A percentile compares a stretch with the other conserved stretches of the same genome.
Evolutionary conservation across 1,284 basidiomycete species (phyloP).

Genomic region (Cystobasidium sp.): DNA sequence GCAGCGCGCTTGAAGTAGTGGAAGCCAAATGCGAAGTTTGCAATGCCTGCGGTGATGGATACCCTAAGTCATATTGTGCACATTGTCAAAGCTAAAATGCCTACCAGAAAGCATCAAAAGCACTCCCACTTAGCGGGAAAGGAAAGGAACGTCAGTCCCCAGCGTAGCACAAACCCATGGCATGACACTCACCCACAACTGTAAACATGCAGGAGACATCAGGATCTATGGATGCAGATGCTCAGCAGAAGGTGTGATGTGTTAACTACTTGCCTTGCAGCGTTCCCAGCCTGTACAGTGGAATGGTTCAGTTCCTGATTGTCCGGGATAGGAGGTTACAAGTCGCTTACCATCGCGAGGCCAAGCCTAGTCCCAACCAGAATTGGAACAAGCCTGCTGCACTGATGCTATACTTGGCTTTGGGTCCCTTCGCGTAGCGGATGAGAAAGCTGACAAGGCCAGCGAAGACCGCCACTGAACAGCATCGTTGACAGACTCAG

Average conservation of each 20-base stretch:
- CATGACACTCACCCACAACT: conserved; percentile 2
- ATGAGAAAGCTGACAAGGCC: conserved; percentile 23
- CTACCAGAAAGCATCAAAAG: conserved; percentile 1
- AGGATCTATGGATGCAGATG: neutral
- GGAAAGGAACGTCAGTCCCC: neutral
- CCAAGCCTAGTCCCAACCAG: conserved; percentile 21
- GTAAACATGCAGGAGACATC: neutral
- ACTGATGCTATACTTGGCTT: conserved; percentile 20
- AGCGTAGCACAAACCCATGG: too few relatives aligned
- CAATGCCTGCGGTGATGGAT: neutral
- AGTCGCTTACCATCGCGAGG: conserved; percentile 5
- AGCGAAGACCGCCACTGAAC: conserved; percentile 18
- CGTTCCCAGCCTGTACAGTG: conserved; percentile 15
- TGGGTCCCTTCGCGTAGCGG: conserved; percentile 14
- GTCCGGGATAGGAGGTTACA: neutral
- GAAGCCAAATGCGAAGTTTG: conserved; percentile 25
- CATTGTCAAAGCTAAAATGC: neutral
- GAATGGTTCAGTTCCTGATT: neutral
- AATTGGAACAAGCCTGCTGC: conserved; percentile 11
- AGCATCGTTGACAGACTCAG: neutral
- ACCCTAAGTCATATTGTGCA: neutral
- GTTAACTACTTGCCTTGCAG: conserved; percentile 5
- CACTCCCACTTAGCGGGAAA: neutral
- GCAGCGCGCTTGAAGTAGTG: conserved; percentile 23
- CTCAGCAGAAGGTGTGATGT: neutral